Evolutionary conservation across 192 early-diverging fungal genomes (phyloP), one percentile per base, ranked within the genome.

Genomic region (Ambispora gerdemannii): DNA sequence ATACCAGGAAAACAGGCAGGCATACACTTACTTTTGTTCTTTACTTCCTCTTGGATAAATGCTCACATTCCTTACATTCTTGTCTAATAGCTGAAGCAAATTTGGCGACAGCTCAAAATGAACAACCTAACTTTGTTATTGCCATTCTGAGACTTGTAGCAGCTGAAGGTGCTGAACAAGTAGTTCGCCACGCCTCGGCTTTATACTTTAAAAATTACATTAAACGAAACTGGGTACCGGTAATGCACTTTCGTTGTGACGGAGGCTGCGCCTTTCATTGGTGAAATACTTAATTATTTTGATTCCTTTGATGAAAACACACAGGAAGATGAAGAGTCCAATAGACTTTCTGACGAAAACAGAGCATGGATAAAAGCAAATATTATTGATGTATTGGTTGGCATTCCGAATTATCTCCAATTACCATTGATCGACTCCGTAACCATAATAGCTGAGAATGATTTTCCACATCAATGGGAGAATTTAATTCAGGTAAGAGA

Each of bases 161-260:
- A 60, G 83, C 80, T 73, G 75, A 83, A 53, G 60, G 70, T 1
- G 78, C 78, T 13, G 89, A 92, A 72, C 72, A 61, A 22, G 84
- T 80, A 34, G 78, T 92, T 3, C 87, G 92, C 50, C 88, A 93
- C 72, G 87, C 95, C 3, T 92, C 87, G 4, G 85, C 92, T 22
- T 77, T 99, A 56, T 90, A 92, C 71, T 98, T 99, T 80, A 99
- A 99, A 81, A 99, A 99, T 79, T 95, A 88, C 82, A 82, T 98
- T 72, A 92, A 93, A 71, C 86, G 89, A 70, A 77, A 90, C 72
- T 99, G 97, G 97, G 75, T 81, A 51, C 32, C 19, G 15, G 53
- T 70, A 58, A 59, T 4, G n/a, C 0, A 17, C n/a, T 11, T 67
- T 33, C 20, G 25, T 34, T 34, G n/a, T 35, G 19, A 19, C 13